phyloP scores from a whole-genome alignment of 441 rosid genomes.

The Eugenia klotzschiana region DNA sequence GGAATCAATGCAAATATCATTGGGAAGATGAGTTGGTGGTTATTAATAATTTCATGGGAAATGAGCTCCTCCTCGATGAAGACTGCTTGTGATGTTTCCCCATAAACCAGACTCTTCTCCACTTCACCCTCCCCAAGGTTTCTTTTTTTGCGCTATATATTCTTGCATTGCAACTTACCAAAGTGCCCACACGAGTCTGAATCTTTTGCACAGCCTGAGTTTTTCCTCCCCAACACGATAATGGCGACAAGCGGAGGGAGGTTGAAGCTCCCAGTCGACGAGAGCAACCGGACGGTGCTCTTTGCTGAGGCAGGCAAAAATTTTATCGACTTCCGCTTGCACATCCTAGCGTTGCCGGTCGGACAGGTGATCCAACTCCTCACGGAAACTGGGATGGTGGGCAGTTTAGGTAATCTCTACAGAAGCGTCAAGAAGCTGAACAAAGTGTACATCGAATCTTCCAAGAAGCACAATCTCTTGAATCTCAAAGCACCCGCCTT shows the following conservation, averaged over 20 bases:
- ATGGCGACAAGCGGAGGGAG: background rate
- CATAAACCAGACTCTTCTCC: background rate
- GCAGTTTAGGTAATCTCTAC: slow-evolving; percentile 6
- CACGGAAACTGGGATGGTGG: background rate
- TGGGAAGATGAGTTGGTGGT: background rate
- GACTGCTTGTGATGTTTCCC: background rate
- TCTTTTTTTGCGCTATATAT: background rate
- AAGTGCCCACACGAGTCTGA: background rate
- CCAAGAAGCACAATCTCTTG: background rate
- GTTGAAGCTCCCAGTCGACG: slow-evolving; percentile 10
- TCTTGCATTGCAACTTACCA: background rate
- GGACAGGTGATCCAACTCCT: slow-evolving; percentile 6
- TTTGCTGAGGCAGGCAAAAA: slow-evolving; percentile 19
- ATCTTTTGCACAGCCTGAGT: background rate
- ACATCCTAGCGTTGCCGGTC: slow-evolving; percentile 7
- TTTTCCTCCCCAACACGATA: background rate
- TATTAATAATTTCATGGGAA: background rate
- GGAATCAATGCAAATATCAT: background rate
- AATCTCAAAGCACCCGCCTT: background rate
- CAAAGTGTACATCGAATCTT: background rate
- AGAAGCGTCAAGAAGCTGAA: slow-evolving; percentile 6
- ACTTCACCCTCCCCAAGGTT: background rate
- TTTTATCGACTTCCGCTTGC: slow-evolving; percentile 16
- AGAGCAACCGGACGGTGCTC: background rate
- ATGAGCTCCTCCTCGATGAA: background rate